Evolutionary conservation across 2,329 filamentous ascomycete species (phyloP).

Genomic region (Fusarium sp.): DNA sequence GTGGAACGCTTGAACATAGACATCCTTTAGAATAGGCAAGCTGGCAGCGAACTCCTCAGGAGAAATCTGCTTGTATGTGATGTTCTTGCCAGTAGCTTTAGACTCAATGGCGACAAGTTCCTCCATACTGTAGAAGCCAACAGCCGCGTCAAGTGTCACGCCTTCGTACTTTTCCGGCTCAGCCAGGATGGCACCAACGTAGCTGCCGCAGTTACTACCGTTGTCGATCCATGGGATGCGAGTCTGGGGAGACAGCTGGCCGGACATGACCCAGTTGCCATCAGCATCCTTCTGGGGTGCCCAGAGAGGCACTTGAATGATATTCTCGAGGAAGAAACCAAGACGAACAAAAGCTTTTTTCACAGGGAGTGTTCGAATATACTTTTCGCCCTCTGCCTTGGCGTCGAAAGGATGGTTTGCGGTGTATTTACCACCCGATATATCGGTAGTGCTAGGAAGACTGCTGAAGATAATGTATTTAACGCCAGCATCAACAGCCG

Average conservation of each 20-base stretch:
- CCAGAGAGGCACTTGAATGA: slow-evolving; percentile 48
- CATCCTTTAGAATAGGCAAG: slow-evolving; percentile 27
- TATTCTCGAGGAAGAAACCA: slow-evolving; percentile 62
- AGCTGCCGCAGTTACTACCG: slow-evolving; percentile 62
- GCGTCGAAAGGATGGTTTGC: slow-evolving; percentile 63
- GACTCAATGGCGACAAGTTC: slow-evolving; percentile 59
- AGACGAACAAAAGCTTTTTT: slow-evolving; percentile 60
- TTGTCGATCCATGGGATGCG: slow-evolving; percentile 63
- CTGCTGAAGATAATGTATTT: slow-evolving; percentile 60
- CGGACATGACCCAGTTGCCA: slow-evolving; percentile 49
- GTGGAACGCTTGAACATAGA: slow-evolving; percentile 22
- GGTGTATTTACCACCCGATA: slow-evolving; percentile 55
- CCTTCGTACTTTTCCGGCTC: slow-evolving; percentile 61
- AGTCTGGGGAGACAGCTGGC: slow-evolving; percentile 42
- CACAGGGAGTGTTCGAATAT: slow-evolving; percentile 65
- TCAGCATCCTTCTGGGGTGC: slow-evolving; percentile 51
- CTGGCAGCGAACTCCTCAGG: slow-evolving; percentile 37
- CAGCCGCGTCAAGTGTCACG: slow-evolving; percentile 61
- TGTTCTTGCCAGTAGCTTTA: slow-evolving; percentile 58
- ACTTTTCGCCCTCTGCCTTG: slow-evolving; percentile 67
- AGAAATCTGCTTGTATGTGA: slow-evolving; percentile 44
- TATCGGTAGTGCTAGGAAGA: slow-evolving; percentile 53
- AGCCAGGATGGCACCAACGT: slow-evolving; percentile 58
- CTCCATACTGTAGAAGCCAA: slow-evolving; percentile 55
- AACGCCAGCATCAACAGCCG: slow-evolving; percentile 55